A percentile compares a stretch with the other conserved stretches of the same genome.
phyloP scores from a whole-genome alignment of 1,139 yeast species.

The Kodamaea plutei region DNA sequence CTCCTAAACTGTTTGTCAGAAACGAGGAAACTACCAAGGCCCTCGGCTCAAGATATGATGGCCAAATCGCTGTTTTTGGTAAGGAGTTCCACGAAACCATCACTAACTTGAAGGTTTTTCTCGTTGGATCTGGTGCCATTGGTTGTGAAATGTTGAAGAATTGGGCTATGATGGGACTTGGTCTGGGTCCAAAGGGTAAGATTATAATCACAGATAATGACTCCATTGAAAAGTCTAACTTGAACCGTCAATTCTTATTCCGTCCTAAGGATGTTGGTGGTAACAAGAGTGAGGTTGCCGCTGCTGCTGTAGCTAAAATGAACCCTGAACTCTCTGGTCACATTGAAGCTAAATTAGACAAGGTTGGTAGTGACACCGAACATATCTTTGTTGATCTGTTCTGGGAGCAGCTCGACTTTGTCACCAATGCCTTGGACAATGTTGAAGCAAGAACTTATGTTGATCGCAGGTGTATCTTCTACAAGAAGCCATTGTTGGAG shows the following conservation, averaged over 20 bases:
- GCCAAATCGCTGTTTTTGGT: conserved; percentile 93
- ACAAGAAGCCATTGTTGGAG: conserved; percentile 85
- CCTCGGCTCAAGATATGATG: conserved; percentile 78
- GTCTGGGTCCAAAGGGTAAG: conserved; percentile 84
- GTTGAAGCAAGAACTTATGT: conserved; percentile 97
- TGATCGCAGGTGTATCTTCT: conserved; percentile 94
- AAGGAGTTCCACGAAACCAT: conserved; percentile 65
- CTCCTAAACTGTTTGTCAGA: conserved; percentile 56
- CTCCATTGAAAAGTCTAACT: conserved; percentile 89
- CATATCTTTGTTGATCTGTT: conserved; percentile 79
- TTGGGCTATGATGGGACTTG: conserved; percentile 97
- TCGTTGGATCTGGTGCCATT: conserved; percentile 98
- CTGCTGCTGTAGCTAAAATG: conserved; percentile 76
- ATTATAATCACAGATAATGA: conserved; percentile 90
- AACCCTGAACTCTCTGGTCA: conserved; percentile 80
- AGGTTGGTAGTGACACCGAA: conserved; percentile 93
- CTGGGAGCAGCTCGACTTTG: conserved; percentile 81
- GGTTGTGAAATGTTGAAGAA: conserved; percentile 98
- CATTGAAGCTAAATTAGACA: conserved; percentile 72
- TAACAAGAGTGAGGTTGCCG: conserved; percentile 88
- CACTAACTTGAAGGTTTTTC: conserved; percentile 74
- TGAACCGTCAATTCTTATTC: conserved; percentile 93
- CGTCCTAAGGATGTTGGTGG: conserved; percentile 92
- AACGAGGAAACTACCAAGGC: conserved; percentile 73
- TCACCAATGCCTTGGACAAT: conserved; percentile 94